These are phyloP conservation scores for Colletotrichum musicola DNA, from an alignment of 2,329 filamentous ascomycete genomes.

Conservation along the genomic window DNA sequence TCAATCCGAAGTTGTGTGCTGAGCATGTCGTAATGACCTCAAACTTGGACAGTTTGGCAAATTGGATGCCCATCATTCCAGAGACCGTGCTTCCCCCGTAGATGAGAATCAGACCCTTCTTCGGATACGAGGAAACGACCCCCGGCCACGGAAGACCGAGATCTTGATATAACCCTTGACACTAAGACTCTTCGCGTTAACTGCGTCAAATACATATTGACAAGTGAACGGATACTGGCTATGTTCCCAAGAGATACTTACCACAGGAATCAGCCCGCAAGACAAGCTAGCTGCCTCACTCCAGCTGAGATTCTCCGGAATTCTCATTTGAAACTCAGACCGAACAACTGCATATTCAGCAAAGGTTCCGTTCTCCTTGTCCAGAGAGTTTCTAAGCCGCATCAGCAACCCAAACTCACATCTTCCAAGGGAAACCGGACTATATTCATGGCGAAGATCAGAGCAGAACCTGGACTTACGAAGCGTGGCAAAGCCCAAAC, in stretches of 20 bases:
- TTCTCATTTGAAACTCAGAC: constrained; percentile 56
- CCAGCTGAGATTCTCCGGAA: constrained; percentile 58
- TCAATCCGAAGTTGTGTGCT: constrained; percentile 53
- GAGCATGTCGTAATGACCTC: constrained; percentile 56
- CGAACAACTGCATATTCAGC: constrained; percentile 54
- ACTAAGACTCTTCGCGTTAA: constrained; percentile 43
- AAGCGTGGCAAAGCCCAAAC: constrained; percentile 54
- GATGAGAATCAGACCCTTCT: constrained; percentile 53
- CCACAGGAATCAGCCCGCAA: constrained; percentile 56
- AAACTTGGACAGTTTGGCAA: constrained; percentile 55
- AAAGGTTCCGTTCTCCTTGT: constrained; percentile 57
- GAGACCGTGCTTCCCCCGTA: constrained; percentile 67
- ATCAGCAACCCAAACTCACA: constrained; percentile 35
- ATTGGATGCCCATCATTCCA: constrained; percentile 64
- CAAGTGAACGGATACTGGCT: too few species aligned
- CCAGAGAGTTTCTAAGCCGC: constrained; percentile 41
- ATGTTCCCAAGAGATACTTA: background rate
- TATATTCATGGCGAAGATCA: background rate
- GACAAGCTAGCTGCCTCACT: constrained; percentile 60
- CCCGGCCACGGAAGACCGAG: constrained; percentile 61
- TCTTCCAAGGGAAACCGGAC: constrained; percentile 39
- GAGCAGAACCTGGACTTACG: constrained; percentile 25
- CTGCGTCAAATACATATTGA: too few species aligned
- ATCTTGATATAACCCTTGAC: constrained; percentile 61
- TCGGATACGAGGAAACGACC: constrained; percentile 49